Evolutionary conservation across 306 rosid species (phyloP).

Genomic region (Lathyrus sativus): DNA sequence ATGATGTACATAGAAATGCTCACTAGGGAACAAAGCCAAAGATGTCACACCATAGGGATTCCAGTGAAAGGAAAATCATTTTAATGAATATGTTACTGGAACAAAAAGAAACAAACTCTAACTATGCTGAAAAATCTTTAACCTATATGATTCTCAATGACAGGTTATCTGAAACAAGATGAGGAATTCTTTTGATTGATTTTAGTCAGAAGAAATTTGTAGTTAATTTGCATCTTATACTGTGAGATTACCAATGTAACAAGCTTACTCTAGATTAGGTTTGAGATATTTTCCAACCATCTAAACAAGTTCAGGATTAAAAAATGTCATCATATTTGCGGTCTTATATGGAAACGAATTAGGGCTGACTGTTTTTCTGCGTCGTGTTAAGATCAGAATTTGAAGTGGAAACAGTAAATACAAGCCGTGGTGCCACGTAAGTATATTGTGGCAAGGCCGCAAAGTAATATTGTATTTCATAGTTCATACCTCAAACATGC

Average conservation of each 20-base stretch:
- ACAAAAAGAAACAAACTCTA: background rate
- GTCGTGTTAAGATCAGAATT: background rate
- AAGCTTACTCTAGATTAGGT: background rate
- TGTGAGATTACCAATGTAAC: background rate
- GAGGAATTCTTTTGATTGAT: background rate
- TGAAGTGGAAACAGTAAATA: conserved; percentile 14
- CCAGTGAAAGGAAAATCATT: conserved; percentile 12
- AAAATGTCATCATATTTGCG: background rate
- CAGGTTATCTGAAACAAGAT: background rate
- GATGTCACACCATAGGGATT: conserved; percentile 17
- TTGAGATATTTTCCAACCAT: conserved; percentile 21
- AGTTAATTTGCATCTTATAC: background rate
- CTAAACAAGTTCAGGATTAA: background rate
- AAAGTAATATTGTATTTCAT: conserved; percentile 14
- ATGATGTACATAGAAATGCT: conserved; percentile 7
- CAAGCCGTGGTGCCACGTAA: background rate
- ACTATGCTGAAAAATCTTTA: background rate
- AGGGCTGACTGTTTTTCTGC: background rate
- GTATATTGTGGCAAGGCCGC: conserved; percentile 23
- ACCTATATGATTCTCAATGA: background rate
- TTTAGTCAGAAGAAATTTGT: background rate
- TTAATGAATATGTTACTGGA: background rate
- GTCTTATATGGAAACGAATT: conserved; percentile 22
- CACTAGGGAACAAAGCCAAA: conserved; percentile 25
- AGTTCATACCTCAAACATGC: conserved; percentile 58